Conservation (phyloP, 306 rosid genomes). For the Corylus americana region DNA sequence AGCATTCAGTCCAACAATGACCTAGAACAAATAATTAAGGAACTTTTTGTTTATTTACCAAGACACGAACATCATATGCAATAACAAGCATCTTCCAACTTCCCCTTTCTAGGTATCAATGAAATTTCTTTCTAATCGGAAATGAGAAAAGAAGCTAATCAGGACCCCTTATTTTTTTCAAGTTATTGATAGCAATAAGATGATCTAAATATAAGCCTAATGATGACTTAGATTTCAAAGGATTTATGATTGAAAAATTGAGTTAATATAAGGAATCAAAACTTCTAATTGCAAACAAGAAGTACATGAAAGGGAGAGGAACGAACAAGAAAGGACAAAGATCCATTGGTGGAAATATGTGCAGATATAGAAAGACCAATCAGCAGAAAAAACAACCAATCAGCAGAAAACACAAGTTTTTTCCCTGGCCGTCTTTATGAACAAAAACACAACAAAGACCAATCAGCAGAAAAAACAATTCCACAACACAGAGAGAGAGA, state of each 20-base stretch:
- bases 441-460: too few species aligned
- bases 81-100: not conserved
- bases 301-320: not conserved
- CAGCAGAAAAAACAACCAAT: not conserved
- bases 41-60: constrained; percentile 3
- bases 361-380: not conserved
- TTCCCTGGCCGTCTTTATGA: too few species aligned
- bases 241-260: not conserved
- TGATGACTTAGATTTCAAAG: not conserved
- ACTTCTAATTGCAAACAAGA: not conserved
- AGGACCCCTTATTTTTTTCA: not conserved
- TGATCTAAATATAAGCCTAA: not conserved
- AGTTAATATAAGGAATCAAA: not conserved
- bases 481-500: not conserved
- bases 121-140: not conserved
- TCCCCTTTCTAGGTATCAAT: not conserved
- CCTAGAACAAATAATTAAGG: constrained; percentile 13
- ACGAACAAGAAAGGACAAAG: constrained; percentile 1
- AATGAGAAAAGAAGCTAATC: not conserved
- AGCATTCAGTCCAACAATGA: constrained; percentile 6
- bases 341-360: constrained; percentile 8
- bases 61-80: constrained; percentile 16
- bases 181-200: not conserved
- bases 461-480: not conserved
- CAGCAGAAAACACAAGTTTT: not conserved